phyloP scores from a whole-genome alignment of 345 rosid species.

The Eutrema japonicum region DNA sequence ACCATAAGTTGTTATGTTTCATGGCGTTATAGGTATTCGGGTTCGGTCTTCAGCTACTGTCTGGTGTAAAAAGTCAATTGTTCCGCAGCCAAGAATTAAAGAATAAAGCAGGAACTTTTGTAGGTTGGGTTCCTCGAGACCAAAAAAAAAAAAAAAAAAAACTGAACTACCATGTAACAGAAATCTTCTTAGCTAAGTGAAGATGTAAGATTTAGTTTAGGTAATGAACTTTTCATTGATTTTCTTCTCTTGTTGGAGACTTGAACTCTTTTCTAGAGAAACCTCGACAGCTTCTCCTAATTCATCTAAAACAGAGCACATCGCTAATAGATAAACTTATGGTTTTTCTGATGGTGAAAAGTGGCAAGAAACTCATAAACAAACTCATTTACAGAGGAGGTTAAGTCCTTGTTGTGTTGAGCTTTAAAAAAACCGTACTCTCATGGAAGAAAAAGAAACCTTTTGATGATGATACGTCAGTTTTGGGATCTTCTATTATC shows the following conservation, averaged over 20 bases:
- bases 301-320: slow-evolving; percentile 18
- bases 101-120: slow-evolving; percentile 17
- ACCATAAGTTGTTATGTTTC: slow-evolving; percentile 13
- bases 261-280: slow-evolving; percentile 29
- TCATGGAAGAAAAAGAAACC: slow-evolving; percentile 22
- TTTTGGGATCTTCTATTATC: slow-evolving; percentile 41
- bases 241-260: slow-evolving; percentile 25
- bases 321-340: background rate
- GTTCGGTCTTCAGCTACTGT: slow-evolving; percentile 19
- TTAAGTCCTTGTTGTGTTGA: slow-evolving; percentile 30
- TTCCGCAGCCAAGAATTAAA: slow-evolving; percentile 26
- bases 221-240: slow-evolving; percentile 27
- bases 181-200: slow-evolving; percentile 29
- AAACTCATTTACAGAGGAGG: slow-evolving; percentile 14
- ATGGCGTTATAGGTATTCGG: slow-evolving; percentile 28
- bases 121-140: slow-evolving; percentile 4
- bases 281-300: background rate
- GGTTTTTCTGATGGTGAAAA: slow-evolving; percentile 19
- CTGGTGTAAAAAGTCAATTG: slow-evolving; percentile 20
- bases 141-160: background rate
- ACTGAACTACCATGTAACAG: slow-evolving; percentile 8
- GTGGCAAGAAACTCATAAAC: slow-evolving; percentile 22
- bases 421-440: slow-evolving; percentile 34
- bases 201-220: slow-evolving; percentile 38
- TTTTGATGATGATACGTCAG: slow-evolving; percentile 38